Conservation (phyloP, 192 early-diverging fungal genomes). For the Phlyctochytrium planicorne region DNA sequence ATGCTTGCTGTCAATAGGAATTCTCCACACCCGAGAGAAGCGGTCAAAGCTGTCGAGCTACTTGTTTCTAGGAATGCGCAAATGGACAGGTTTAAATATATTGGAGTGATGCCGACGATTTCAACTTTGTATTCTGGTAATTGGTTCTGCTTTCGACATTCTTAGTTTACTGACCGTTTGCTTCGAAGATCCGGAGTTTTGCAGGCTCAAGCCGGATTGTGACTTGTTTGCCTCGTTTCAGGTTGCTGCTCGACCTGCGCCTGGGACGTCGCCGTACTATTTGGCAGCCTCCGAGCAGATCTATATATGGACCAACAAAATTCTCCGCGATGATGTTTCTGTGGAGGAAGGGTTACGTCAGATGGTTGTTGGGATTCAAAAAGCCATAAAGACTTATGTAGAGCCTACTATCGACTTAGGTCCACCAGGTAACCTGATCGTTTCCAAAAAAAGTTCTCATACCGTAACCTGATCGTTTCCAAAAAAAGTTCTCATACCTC, state of each 20-base stretch:
- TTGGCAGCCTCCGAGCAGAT: conserved; percentile 1
- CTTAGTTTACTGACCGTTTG: not conserved
- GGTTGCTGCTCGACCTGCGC: conserved; percentile 15
- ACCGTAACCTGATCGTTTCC: not conserved
- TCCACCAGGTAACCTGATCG: not conserved
- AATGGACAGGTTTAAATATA: not conserved
- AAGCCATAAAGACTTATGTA: too few species aligned
- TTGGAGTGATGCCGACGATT: not conserved
- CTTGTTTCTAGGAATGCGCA: not conserved
- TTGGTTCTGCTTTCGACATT: not conserved
- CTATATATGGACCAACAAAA: not conserved
- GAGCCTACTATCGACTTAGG: not conserved
- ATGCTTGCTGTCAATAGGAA: conserved; percentile 15
- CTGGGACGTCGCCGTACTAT: conserved; percentile 10
- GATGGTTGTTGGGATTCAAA: not conserved
- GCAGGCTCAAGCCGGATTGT: conserved; percentile 13
- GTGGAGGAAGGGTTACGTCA: too few species aligned
- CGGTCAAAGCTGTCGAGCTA: not conserved
- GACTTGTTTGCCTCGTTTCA: not conserved
- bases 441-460: not conserved
- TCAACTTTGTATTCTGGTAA: conserved; percentile 6
- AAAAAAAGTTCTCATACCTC: not conserved
- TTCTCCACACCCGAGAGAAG: not conserved
- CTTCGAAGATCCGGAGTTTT: conserved; percentile 14
- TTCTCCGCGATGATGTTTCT: too few species aligned